phyloP scores from a whole-genome alignment of 108 stramenopile species.

The Schizochytrium sp. region DNA sequence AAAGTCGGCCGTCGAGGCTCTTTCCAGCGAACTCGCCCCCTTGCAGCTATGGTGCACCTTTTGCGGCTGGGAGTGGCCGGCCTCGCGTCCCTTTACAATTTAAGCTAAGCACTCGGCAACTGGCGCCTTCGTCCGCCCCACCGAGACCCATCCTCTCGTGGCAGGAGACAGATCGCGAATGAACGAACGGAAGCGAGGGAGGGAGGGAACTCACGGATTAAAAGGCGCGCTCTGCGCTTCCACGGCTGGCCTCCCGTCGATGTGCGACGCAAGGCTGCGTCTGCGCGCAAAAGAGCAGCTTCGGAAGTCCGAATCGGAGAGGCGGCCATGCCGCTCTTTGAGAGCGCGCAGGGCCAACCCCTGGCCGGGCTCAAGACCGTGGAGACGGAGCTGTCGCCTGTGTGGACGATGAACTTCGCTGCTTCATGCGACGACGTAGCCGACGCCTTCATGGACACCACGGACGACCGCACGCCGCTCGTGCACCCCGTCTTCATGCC shows the following conservation, averaged over 20 bases:
- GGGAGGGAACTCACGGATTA: too few relatives aligned
- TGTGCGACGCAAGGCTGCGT: too few relatives aligned
- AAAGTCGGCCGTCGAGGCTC: not conserved
- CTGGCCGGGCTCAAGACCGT: not conserved
- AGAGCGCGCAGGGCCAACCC: not conserved
- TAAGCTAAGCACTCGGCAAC: not conserved
- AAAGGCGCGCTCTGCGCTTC: too few relatives aligned
- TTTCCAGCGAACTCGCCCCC: not conserved
- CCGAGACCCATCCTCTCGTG: too few relatives aligned
- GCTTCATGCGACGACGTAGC: not conserved
- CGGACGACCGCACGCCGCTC: not conserved
- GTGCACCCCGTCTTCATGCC: not conserved
- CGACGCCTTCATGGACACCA: not conserved
- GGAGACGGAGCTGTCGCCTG: not conserved
- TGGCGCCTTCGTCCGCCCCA: too few relatives aligned
- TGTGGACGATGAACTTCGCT: not conserved
- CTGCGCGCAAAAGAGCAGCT: too few relatives aligned
- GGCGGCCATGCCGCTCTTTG: not conserved
- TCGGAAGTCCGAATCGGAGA: too few relatives aligned
- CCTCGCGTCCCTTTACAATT: not conserved
- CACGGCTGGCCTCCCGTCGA: too few relatives aligned
- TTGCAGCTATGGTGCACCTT: not conserved
- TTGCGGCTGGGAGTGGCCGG: not conserved
- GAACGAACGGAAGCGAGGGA: too few relatives aligned
- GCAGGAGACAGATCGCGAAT: too few relatives aligned